Percentiles rank a stretch among this genome's conserved stretches.
Evolutionary conservation across 1,139 yeast genomes (phyloP).

Genomic region (Nakaseomyces bracarensis): DNA sequence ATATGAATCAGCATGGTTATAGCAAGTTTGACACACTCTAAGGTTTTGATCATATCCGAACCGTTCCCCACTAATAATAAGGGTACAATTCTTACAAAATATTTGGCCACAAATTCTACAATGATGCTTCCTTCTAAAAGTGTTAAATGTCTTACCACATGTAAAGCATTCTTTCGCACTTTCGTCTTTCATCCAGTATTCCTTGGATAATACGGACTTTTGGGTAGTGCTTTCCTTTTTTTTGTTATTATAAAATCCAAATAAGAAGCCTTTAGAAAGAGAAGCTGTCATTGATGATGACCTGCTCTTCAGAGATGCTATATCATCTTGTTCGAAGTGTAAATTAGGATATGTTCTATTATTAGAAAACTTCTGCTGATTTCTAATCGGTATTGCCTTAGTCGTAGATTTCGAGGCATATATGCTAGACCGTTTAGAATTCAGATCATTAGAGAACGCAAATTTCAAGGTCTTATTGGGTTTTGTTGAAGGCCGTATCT

Average conservation of each 20-base stretch:
- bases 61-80: slow-evolving; percentile 64
- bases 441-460: slow-evolving; percentile 22
- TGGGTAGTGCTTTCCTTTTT: slow-evolving; percentile 27
- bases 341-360: neutral
- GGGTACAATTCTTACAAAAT: slow-evolving; percentile 82
- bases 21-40: slow-evolving; percentile 74
- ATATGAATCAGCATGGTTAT: slow-evolving; percentile 48
- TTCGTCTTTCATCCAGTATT: slow-evolving; percentile 90
- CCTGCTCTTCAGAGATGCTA: slow-evolving; percentile 24
- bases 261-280: slow-evolving; percentile 36
- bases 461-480: slow-evolving; percentile 16
- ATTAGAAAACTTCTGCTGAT: slow-evolving; percentile 6
- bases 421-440: slow-evolving; percentile 28
- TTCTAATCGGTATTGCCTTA: slow-evolving; percentile 30
- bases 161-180: slow-evolving; percentile 74
- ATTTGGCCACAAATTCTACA: slow-evolving; percentile 95
- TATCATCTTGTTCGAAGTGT: slow-evolving; percentile 5
- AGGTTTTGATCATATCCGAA: slow-evolving; percentile 63
- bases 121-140: slow-evolving; percentile 86
- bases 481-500: slow-evolving; percentile 1
- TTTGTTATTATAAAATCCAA: slow-evolving; percentile 40
- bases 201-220: slow-evolving; percentile 44
- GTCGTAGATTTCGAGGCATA: slow-evolving; percentile 31
- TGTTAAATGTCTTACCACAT: slow-evolving; percentile 64
- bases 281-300: slow-evolving; percentile 37